Evolutionary conservation across 2,329 filamentous ascomycete species (phyloP).

Genomic region (Sphaerulina vaccinii): DNA sequence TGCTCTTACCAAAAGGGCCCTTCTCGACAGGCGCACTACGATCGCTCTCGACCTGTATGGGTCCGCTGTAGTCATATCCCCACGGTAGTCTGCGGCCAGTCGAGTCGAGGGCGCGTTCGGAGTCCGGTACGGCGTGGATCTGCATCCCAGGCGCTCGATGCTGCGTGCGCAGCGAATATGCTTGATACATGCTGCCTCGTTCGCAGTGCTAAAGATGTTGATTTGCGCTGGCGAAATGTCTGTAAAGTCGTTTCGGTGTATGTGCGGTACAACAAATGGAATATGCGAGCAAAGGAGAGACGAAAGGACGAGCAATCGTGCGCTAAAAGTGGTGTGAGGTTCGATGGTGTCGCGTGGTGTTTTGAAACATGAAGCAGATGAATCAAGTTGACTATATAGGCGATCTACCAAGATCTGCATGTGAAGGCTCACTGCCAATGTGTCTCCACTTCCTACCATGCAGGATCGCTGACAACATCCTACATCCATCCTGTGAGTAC

Average conservation of each 20-base stretch:
- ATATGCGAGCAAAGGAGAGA: background rate
- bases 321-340: slow-evolving; percentile 1
- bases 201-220: background rate
- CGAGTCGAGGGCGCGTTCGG: slow-evolving; percentile 60
- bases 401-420: slow-evolving; percentile 3
- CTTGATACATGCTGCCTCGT: slow-evolving; percentile 10
- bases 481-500: background rate
- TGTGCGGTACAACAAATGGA: background rate
- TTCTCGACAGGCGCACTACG: slow-evolving; percentile 54
- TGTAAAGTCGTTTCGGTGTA: too few relatives aligned
- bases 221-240: background rate
- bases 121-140: slow-evolving; percentile 63
- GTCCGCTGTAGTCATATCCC: slow-evolving; percentile 50
- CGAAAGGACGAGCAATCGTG: background rate
- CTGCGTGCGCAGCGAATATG: slow-evolving; percentile 18
- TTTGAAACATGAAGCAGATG: background rate
- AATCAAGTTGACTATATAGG: background rate
- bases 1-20: slow-evolving; percentile 59
- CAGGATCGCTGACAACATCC: too few relatives aligned
- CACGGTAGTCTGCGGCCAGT: slow-evolving; percentile 61
- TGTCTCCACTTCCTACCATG: background rate
- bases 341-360: background rate
- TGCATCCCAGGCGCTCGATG: slow-evolving; percentile 51
- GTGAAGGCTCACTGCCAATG: background rate
- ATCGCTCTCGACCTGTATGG: slow-evolving; percentile 15